Evolutionary conservation across 2,329 filamentous ascomycete genomes (phyloP).

Genomic region (Cladosporium sp.): DNA sequence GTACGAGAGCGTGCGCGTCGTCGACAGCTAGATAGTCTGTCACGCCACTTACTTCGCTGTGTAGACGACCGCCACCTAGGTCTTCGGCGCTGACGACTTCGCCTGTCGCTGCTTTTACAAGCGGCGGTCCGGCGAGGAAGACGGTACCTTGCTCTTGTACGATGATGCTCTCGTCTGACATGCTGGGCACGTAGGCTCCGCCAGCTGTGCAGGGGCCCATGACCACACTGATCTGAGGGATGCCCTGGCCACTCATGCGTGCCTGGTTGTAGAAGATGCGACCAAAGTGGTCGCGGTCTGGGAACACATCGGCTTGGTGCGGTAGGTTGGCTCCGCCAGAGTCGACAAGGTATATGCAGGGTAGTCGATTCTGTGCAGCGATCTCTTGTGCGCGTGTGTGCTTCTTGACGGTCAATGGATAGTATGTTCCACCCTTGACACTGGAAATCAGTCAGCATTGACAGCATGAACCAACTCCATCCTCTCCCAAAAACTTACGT

Average conservation of each 20-base stretch:
- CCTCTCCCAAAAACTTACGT: constrained; percentile 51
- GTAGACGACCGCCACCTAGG: constrained; percentile 84
- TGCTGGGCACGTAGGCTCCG: constrained; percentile 92
- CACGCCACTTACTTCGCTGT: constrained; percentile 88
- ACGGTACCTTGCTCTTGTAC: constrained; percentile 96
- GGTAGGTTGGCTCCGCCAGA: constrained; percentile 94
- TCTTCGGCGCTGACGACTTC: constrained; percentile 90
- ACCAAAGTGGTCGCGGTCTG: constrained; percentile 91
- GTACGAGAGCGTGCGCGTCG: constrained; percentile 85
- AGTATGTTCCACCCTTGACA: constrained; percentile 96
- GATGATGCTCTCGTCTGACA: constrained; percentile 98
- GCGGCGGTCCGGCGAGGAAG: constrained; percentile 88
- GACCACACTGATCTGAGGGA: constrained; percentile 91
- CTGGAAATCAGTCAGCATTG: constrained; percentile 30
- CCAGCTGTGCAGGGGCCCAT: constrained; percentile 98
- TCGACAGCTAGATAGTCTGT: constrained; percentile 94
- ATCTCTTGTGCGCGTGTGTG: constrained; percentile 90
- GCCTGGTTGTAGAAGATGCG: constrained; percentile 99
- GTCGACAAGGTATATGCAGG: constrained; percentile 94
- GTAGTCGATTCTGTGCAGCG: constrained; percentile 80
- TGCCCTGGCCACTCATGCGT: constrained; percentile 82
- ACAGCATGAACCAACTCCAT: not conserved
- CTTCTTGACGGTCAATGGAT: constrained; percentile 96
- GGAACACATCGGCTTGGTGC: constrained; percentile 94
- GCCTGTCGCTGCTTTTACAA: constrained; percentile 94